phyloP scores from a whole-genome alignment of 1,284 basidiomycete genomes.

The Austropuccinia psidii region DNA sequence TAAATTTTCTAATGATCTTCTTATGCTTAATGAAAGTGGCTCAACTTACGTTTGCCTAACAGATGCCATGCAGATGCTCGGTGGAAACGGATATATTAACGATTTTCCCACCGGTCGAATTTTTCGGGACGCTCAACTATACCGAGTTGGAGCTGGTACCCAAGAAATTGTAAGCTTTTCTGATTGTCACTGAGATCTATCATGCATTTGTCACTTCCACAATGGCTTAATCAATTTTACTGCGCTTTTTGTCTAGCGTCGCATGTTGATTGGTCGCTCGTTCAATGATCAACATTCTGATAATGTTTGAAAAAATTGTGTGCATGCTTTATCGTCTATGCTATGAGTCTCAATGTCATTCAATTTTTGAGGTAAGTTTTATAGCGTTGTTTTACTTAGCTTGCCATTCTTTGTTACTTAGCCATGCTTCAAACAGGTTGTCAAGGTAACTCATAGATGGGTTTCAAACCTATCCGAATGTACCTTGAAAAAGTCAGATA shows the following conservation, averaged over 20 bases:
- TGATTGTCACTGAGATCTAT: neutral
- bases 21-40: neutral
- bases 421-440: too few species aligned
- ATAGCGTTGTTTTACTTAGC: too few species aligned
- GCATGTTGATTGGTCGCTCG: slow-evolving; percentile 43
- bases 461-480: too few species aligned
- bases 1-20: neutral
- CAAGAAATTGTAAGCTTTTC: slow-evolving; percentile 38
- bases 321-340: too few species aligned
- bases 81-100: slow-evolving; percentile 87
- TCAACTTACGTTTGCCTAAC: slow-evolving; percentile 25
- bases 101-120: slow-evolving; percentile 82
- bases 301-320: neutral
- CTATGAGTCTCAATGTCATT: too few species aligned
- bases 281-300: slow-evolving; percentile 39
- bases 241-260: neutral
- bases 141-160: slow-evolving; percentile 83
- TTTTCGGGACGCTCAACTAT: slow-evolving; percentile 72
- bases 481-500: too few species aligned
- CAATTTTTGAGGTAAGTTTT: too few species aligned
- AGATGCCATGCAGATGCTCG: slow-evolving; percentile 83
- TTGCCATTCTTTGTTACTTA: too few species aligned
- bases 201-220: slow-evolving; percentile 71
- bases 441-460: too few species aligned
- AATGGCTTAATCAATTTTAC: slow-evolving; percentile 61